Evolutionary conservation across 2,329 filamentous ascomycete species (phyloP), one percentile per base, ranked within the genome.

Genomic region (Neonectria sp.): DNA sequence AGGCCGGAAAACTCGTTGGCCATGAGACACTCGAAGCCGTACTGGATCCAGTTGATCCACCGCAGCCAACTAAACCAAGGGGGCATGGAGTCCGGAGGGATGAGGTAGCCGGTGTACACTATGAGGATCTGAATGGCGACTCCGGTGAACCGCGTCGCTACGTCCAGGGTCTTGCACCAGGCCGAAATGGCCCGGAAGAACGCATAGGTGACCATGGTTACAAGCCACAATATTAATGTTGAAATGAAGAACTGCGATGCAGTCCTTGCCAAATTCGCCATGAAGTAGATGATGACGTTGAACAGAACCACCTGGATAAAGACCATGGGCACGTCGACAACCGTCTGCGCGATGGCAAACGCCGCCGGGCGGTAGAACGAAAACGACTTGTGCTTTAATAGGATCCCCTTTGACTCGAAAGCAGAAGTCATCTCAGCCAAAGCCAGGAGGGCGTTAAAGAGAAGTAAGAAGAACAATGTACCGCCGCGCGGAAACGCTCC

Each of bases 281-380:
- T 91, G 80, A 95, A 95, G 82, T 95, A 95, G 43, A 95, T 84
- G 21, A 91, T 86, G 45, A 93, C 55, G 68, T 92, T 92, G 81
- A 95, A 95, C 24, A 89, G 81, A 60, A 92, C 81, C 0, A 91
- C 85, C 71, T 93, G 92, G 8, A 86, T 62, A 13, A 94, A 82
- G 69, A 95, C 90, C 6, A 86, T 71, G 0, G 89, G 79, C 82
- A 91, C 69, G 88, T 94, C 90, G 1, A 84, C 79, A 0, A 91
- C 80, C 0, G 89, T 86, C 33, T 88, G 84, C 6, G 89, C 88
- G 2, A 91, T 81, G 1, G 86, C 85, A 68, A 89, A 88, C 11
- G 88, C 86, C 5, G 85, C 84, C 0, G 88, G 88, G 0, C 87
- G 88, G 69, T 92, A 92, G 77, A 93, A 92, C 0, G 89, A 90